Conservation (phyloP, 1,284 basidiomycete species). For the Porphyrellus sp. region DNA sequence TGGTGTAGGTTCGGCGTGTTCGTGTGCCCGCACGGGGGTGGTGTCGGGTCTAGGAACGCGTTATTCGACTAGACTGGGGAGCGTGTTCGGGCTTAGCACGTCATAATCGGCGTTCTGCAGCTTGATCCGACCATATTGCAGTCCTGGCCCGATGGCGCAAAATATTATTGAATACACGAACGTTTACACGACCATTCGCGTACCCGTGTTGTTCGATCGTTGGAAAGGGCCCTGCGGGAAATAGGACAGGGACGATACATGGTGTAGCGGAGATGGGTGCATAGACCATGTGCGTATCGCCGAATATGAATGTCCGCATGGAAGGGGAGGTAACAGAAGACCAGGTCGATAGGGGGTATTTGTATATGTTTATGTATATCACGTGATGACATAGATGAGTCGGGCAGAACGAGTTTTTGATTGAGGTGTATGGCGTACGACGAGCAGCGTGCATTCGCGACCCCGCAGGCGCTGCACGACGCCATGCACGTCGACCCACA, state of each 20-base stretch:
- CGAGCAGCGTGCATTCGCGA: conserved; percentile 17
- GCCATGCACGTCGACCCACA: conserved; percentile 8
- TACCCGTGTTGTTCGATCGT: conserved; percentile 88
- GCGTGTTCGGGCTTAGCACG: conserved; percentile 5
- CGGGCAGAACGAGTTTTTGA: conserved; percentile 9
- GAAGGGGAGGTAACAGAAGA: conserved; percentile 33
- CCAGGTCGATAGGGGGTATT: conserved; percentile 18
- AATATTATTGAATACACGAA: conserved; percentile 88
- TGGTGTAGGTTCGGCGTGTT: conserved; percentile 69
- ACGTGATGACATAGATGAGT: conserved; percentile 15
- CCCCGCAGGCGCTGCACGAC: conserved; percentile 7
- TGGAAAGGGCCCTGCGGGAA: conserved; percentile 60
- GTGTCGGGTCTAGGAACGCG: conserved; percentile 94
- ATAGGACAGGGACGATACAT: conserved; percentile 66
- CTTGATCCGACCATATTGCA: conserved; percentile 88
- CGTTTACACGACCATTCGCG: conserved; percentile 83
- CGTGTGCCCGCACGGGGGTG: conserved; percentile 92
- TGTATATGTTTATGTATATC: conserved; percentile 21
- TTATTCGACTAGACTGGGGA: conserved; percentile 58
- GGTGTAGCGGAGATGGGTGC: conserved; percentile 2
- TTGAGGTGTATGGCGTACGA: conserved; percentile 24
- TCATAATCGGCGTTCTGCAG: conserved; percentile 34
- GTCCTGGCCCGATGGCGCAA: conserved; percentile 67
- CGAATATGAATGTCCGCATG: conserved; percentile 60
- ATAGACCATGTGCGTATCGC: conserved; percentile 47